Percentiles rank a stretch among this genome's conserved stretches.
Conservation (phyloP, 306 rosid species). For the Vicia villosa region DNA sequence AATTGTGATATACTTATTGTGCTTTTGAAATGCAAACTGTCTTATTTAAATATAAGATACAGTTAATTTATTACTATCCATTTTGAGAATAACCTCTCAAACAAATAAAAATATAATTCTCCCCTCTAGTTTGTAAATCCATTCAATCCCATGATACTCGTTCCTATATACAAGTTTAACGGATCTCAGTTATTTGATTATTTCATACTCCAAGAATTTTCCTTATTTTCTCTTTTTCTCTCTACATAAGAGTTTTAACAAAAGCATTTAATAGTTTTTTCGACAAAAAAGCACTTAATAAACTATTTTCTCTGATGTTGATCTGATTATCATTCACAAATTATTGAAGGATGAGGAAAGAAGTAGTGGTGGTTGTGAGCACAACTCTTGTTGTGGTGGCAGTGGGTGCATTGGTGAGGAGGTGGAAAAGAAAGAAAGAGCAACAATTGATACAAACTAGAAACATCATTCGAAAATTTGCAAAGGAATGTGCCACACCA, state of each 20-base stretch:
- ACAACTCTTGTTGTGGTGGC: conserved; percentile 39
- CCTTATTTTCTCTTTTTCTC: not conserved
- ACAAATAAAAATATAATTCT: not conserved
- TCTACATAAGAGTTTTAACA: not conserved
- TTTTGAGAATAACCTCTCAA: conserved; percentile 3
- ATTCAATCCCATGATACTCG: conserved; percentile 50
- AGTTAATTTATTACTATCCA: not conserved
- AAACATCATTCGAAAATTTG: conserved; percentile 52
- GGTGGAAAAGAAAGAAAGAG: conserved; percentile 51
- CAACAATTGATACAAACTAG: conserved; percentile 43
- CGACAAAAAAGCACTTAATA: not conserved
- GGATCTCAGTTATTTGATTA: conserved; percentile 40
- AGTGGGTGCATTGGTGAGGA: conserved; percentile 35
- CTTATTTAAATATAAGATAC: not conserved
- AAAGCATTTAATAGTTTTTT: not conserved
- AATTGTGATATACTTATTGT: too few relatives aligned
- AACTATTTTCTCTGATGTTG: not conserved
- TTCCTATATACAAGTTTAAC: conserved; percentile 38
- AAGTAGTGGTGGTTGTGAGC: conserved; percentile 47
- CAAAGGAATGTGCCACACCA: conserved; percentile 64
- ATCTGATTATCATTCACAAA: not conserved
- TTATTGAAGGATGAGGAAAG: conserved; percentile 47
- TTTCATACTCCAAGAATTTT: not conserved
- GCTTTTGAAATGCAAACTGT: not conserved
- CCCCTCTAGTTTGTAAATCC: conserved; percentile 5